Evolutionary conservation across 2,329 filamentous ascomycete genomes (phyloP).

Genomic region (Tolypocladium amazonense): DNA sequence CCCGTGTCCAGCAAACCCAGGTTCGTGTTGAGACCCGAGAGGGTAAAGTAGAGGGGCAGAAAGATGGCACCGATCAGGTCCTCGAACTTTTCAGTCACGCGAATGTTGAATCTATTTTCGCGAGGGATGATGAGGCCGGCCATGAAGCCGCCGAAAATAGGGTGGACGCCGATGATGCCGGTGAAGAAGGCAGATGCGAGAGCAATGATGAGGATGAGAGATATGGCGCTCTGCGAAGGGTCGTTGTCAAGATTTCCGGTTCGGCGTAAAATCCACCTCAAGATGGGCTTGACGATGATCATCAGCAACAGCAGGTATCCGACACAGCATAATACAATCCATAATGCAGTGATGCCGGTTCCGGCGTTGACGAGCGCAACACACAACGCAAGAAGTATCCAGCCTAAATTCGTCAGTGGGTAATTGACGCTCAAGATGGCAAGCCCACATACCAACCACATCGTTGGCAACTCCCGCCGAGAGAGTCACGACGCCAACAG

Average conservation of each 20-base stretch:
- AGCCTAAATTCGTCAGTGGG: constrained; percentile 26
- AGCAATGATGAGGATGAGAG: constrained; percentile 69
- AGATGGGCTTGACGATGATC: constrained; percentile 60
- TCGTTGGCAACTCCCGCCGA: constrained; percentile 92
- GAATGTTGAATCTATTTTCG: constrained; percentile 82
- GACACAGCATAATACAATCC: constrained; percentile 64
- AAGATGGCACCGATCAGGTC: constrained; percentile 79
- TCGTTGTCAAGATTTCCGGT: constrained; percentile 77
- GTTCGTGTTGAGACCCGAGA: constrained; percentile 83
- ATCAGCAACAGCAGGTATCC: constrained; percentile 70
- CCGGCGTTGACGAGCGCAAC: constrained; percentile 87
- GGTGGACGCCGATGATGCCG: constrained; percentile 79
- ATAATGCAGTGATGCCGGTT: constrained; percentile 72
- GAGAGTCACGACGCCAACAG: constrained; percentile 79
- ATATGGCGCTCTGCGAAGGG: constrained; percentile 75
- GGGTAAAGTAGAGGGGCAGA: constrained; percentile 83
- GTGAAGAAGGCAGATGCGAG: constrained; percentile 80
- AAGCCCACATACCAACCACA: constrained; percentile 28
- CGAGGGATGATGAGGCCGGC: constrained; percentile 84
- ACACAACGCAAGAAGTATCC: constrained; percentile 86
- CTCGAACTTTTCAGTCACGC: constrained; percentile 87
- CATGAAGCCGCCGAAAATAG: constrained; percentile 90
- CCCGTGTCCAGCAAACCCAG: constrained; percentile 73
- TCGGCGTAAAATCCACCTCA: constrained; percentile 62
- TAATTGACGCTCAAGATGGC: not conserved